Conservation (phyloP, 257 asterid species). For the Nicotiana tabacum region DNA sequence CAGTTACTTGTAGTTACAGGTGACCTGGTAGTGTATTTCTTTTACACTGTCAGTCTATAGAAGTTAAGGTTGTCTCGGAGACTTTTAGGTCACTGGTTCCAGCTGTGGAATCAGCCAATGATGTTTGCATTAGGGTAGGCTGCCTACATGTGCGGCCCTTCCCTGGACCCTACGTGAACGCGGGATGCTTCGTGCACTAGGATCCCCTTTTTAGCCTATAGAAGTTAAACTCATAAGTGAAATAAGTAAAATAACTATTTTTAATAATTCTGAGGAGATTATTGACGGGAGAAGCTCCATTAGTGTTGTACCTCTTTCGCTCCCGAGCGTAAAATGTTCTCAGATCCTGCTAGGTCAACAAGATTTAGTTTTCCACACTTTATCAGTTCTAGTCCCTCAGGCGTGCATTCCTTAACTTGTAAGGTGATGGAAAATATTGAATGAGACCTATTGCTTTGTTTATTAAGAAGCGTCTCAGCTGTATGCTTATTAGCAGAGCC, state of each 20-base stretch:
- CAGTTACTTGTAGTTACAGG: background rate
- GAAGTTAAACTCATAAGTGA: background rate
- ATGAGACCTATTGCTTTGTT: conserved; percentile 59
- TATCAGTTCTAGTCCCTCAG: conserved; percentile 42
- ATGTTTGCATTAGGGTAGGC: no score
- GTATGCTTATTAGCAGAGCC: conserved; percentile 44
- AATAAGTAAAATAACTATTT: conserved; percentile 3
- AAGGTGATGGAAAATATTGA: conserved; percentile 48
- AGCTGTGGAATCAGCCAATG: no score
- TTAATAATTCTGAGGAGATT: background rate
- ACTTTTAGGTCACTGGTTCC: no score
- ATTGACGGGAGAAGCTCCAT: background rate
- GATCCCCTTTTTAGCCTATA: background rate
- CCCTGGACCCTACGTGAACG: no score
- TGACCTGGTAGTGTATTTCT: background rate
- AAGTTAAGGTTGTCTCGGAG: no score
- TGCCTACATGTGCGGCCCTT: no score
- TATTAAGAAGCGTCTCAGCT: conserved; percentile 49
- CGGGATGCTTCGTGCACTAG: no score
- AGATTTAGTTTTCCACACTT: conserved; percentile 56
- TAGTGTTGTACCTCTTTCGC: conserved; percentile 38
- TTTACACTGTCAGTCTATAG: background rate
- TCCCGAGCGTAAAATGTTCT: conserved; percentile 52
- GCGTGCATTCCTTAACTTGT: conserved; percentile 34
- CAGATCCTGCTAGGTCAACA: conserved; percentile 66